Evolutionary conservation across 352 stramenopile genomes (phyloP).

Genomic region (Globisporangium ultimum): DNA sequence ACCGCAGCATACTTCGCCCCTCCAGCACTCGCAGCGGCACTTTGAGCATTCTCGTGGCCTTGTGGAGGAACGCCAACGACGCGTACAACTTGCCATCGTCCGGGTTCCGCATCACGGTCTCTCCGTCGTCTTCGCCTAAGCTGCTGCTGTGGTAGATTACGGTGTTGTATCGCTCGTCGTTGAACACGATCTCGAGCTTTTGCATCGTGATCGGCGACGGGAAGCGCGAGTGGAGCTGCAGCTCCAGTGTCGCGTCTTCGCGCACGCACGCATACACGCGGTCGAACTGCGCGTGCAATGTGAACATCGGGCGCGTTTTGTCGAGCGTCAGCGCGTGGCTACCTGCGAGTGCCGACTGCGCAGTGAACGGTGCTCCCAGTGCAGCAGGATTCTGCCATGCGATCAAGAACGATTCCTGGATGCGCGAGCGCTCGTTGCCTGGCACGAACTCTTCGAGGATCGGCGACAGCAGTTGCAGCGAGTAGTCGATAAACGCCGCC

Average conservation of each 20-base stretch:
- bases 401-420: constrained; percentile 60
- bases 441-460: constrained; percentile 70
- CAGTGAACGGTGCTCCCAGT: constrained; percentile 37
- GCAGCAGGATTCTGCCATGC: constrained; percentile 52
- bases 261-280: constrained; percentile 62
- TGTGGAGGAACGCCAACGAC: constrained; percentile 49
- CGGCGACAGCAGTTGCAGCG: constrained; percentile 73
- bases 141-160: constrained; percentile 39
- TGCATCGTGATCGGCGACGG: constrained; percentile 46
- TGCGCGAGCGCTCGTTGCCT: constrained; percentile 38
- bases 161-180: constrained; percentile 70
- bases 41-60: constrained; percentile 26
- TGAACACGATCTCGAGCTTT: constrained; percentile 73
- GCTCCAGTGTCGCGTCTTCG: constrained; percentile 48
- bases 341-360: constrained; percentile 31
- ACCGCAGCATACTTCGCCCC: constrained; percentile 46
- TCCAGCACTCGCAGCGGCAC: constrained; percentile 58
- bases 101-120: constrained; percentile 13
- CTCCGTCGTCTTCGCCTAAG: not conserved
- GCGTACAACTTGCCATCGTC: constrained; percentile 35
- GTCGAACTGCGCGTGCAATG: constrained; percentile 54
- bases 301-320: constrained; percentile 45
- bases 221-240: constrained; percentile 58
- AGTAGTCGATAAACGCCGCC: constrained; percentile 71
- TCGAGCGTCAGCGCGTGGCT: constrained; percentile 52